These are phyloP conservation scores for Xylaria sp. DNA, from an alignment of 2,329 filamentous ascomycete genomes.

Conservation along the genomic window DNA sequence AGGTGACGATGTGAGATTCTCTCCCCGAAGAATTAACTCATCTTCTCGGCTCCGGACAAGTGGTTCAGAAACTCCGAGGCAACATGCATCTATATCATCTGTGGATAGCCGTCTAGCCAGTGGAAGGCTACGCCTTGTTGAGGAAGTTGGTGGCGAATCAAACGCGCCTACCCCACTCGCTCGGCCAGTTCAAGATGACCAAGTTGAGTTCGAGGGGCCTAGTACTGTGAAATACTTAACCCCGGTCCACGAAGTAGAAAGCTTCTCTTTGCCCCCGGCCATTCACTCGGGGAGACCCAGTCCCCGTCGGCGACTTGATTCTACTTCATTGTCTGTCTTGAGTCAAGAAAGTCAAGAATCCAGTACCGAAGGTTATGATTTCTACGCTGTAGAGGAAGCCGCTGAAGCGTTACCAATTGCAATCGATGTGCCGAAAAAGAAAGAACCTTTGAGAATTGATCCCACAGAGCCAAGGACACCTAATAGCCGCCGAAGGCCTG, in stretches of 20 bases:
- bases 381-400: conserved; percentile 66
- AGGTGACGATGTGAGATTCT: conserved; percentile 23
- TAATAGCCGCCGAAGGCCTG: conserved; percentile 37
- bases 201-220: conserved; percentile 37
- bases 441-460: conserved; percentile 46
- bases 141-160: conserved; percentile 67
- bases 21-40: conserved; percentile 23
- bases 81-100: conserved; percentile 41
- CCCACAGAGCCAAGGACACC: conserved; percentile 43
- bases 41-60: conserved; percentile 27
- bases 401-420: conserved; percentile 49
- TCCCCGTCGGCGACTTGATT: conserved; percentile 55
- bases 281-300: conserved; percentile 45
- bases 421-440: conserved; percentile 58
- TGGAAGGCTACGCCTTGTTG: conserved; percentile 55
- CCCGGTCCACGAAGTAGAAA: conserved; percentile 56
- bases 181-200: conserved; percentile 53
- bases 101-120: conserved; percentile 40
- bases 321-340: conserved; percentile 55
- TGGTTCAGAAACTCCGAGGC: conserved; percentile 37
- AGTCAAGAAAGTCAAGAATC: conserved; percentile 59
- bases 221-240: conserved; percentile 49
- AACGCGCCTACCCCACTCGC: conserved; percentile 66
- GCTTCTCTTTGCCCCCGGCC: conserved; percentile 57
- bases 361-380: conserved; percentile 67